phyloP scores from a whole-genome alignment of 2,329 filamentous ascomycete species.

The Lasiodiplodia hormozganensis region DNA sequence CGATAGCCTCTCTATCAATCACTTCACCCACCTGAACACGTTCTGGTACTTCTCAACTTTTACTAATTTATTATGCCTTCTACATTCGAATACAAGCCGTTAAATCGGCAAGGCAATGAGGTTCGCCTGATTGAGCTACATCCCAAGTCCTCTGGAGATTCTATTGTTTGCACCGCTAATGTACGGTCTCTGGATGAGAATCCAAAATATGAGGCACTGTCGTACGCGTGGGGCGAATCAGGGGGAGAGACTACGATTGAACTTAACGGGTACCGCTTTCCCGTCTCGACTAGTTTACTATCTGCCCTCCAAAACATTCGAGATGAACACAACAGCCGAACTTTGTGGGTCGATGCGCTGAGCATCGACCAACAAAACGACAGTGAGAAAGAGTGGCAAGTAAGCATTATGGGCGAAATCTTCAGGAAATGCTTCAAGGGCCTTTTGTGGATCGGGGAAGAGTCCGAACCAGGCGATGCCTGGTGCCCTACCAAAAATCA shows the following conservation, averaged over 20 bases:
- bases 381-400: not conserved
- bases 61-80: not conserved
- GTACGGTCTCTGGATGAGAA: not conserved
- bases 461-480: not conserved
- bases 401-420: not conserved
- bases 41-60: too few relatives aligned
- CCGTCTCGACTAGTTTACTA: not conserved
- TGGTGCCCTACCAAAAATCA: not conserved
- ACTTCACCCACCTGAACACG: too few relatives aligned
- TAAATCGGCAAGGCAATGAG: not conserved
- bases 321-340: fast-evolving
- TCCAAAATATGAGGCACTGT: not conserved
- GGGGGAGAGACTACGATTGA: not conserved
- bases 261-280: not conserved
- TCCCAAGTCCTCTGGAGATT: not conserved
- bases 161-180: not conserved
- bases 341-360: not conserved
- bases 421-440: not conserved
- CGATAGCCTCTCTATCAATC: too few relatives aligned
- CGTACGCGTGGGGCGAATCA: constrained; percentile 2
- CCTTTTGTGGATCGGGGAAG: not conserved
- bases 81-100: not conserved
- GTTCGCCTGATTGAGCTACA: not conserved
- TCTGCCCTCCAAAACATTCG: not conserved
- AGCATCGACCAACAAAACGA: not conserved